Evolutionary conservation across 2,329 filamentous ascomycete species (phyloP).

Genomic region (Claviceps purpurea): DNA sequence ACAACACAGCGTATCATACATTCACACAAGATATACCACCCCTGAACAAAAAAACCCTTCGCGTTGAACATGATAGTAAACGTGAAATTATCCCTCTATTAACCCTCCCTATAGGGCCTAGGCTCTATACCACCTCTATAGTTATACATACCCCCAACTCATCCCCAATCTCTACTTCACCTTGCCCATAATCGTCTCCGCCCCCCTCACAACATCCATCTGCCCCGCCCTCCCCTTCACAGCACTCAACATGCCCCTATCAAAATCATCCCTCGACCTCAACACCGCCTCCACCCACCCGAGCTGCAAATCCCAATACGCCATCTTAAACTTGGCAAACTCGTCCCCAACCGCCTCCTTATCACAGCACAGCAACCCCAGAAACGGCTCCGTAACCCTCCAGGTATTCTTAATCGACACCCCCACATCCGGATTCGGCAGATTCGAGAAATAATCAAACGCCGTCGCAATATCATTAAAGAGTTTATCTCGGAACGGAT

Average conservation of each 20-base stretch:
- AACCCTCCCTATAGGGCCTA: too few relatives aligned
- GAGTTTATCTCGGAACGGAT: slow-evolving; percentile 86
- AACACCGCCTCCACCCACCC: slow-evolving; percentile 92
- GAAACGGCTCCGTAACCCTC: slow-evolving; percentile 77
- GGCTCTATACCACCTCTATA: too few relatives aligned
- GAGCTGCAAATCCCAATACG: slow-evolving; percentile 89
- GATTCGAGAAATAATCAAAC: slow-evolving; percentile 73
- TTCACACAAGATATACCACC: too few relatives aligned
- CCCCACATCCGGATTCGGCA: slow-evolving; percentile 56
- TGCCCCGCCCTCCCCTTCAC: slow-evolving; percentile 84
- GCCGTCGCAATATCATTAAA: slow-evolving; percentile 84
- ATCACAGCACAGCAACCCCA: slow-evolving; percentile 66
- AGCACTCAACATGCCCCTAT: slow-evolving; percentile 73
- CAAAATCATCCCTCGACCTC: slow-evolving; percentile 81
- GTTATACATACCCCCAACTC: too few relatives aligned
- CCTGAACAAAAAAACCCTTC: too few relatives aligned
- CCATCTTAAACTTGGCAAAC: slow-evolving; percentile 70
- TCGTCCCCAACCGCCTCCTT: slow-evolving; percentile 59
- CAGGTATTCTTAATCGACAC: slow-evolving; percentile 77
- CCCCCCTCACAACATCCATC: slow-evolving; percentile 64
- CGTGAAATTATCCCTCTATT: too few relatives aligned
- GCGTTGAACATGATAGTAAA: too few relatives aligned
- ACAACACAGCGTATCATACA: too few relatives aligned
- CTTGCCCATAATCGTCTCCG: slow-evolving; percentile 90
- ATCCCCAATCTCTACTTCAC: slow-evolving; percentile 44